These are phyloP conservation scores for Suhomyces prunicola DNA, from an alignment of 805 yeast genomes.

Conservation along the genomic window DNA sequence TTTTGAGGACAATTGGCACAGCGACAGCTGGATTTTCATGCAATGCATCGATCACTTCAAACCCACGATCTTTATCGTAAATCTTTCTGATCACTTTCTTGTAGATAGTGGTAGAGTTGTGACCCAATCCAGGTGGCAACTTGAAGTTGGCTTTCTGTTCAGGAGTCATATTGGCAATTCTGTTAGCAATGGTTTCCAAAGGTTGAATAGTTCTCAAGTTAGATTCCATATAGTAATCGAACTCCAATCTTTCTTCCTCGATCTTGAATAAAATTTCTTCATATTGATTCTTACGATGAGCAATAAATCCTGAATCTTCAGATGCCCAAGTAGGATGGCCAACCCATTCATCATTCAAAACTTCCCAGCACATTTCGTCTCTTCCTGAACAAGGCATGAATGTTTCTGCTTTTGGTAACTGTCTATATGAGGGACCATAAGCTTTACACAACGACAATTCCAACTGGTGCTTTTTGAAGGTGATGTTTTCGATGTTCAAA, in stretches of 20 bases:
- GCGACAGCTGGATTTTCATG: slow-evolving; percentile 95
- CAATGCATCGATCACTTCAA: slow-evolving; percentile 91
- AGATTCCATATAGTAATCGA: slow-evolving; percentile 93
- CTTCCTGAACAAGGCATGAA: slow-evolving; percentile 98
- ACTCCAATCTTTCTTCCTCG: slow-evolving; percentile 98
- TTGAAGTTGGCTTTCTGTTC: slow-evolving; percentile 86
- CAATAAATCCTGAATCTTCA: slow-evolving; percentile 97
- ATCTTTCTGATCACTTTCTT: slow-evolving; percentile 90
- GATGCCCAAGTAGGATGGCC: slow-evolving; percentile 99
- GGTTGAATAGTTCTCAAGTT: slow-evolving; percentile 93
- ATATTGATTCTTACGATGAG: slow-evolving; percentile 97
- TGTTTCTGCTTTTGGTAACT: slow-evolving; percentile 89
- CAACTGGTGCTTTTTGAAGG: slow-evolving; percentile 83
- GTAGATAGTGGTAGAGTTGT: slow-evolving; percentile 85
- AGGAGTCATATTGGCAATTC: slow-evolving; percentile 87
- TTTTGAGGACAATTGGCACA: slow-evolving; percentile 85
- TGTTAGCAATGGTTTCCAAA: slow-evolving; percentile 88
- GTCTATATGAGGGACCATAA: slow-evolving; percentile 92
- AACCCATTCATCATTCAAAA: slow-evolving; percentile 97
- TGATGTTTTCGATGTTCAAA: slow-evolving; percentile 80
- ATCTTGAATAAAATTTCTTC: slow-evolving; percentile 93
- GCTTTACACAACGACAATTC: slow-evolving; percentile 90
- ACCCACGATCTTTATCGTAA: slow-evolving; percentile 91
- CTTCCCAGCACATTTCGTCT: slow-evolving; percentile 99
- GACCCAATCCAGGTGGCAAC: slow-evolving; percentile 91